Conservation (phyloP, 768 basidiomycete species). For the Russula virescens region DNA sequence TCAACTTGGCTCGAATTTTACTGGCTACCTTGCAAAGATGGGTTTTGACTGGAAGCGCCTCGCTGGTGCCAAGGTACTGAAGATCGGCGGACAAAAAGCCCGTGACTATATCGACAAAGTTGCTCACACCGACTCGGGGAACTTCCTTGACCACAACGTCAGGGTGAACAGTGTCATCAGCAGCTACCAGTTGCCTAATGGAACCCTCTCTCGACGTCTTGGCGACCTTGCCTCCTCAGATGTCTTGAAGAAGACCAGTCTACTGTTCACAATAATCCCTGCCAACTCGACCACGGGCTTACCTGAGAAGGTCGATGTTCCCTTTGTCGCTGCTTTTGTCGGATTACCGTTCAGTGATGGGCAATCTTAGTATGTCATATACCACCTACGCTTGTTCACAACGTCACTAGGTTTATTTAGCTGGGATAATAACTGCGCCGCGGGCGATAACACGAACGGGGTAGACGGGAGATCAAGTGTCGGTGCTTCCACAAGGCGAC, state of each 20-base stretch:
- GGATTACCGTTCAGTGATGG: conserved; percentile 47
- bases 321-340: conserved; percentile 45
- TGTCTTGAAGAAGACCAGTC: conserved; percentile 42
- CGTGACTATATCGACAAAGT: conserved; percentile 53
- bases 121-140: conserved; percentile 52
- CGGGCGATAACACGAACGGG: conserved; percentile 45
- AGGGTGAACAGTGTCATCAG: conserved; percentile 59
- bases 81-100: conserved; percentile 48
- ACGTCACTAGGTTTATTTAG: conserved; percentile 29
- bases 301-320: conserved; percentile 46
- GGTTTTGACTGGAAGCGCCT: conserved; percentile 55
- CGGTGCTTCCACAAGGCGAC: conserved; percentile 15
- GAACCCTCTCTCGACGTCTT: conserved; percentile 50
- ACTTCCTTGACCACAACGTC: conserved; percentile 58
- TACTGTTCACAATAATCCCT: conserved; percentile 45
- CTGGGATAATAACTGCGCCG: conserved; percentile 56
- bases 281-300: conserved; percentile 37
- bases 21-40: conserved; percentile 38
- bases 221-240: conserved; percentile 51
- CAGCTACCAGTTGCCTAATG: conserved; percentile 42
- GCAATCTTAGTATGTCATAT: conserved; percentile 42
- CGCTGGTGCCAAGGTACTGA: conserved; percentile 51
- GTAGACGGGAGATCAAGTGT: conserved; percentile 35
- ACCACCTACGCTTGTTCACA: background rate
- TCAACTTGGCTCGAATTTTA: conserved; percentile 42